Conservation (phyloP, 2,329 filamentous ascomycete species). For the Talaromyces sp. region DNA sequence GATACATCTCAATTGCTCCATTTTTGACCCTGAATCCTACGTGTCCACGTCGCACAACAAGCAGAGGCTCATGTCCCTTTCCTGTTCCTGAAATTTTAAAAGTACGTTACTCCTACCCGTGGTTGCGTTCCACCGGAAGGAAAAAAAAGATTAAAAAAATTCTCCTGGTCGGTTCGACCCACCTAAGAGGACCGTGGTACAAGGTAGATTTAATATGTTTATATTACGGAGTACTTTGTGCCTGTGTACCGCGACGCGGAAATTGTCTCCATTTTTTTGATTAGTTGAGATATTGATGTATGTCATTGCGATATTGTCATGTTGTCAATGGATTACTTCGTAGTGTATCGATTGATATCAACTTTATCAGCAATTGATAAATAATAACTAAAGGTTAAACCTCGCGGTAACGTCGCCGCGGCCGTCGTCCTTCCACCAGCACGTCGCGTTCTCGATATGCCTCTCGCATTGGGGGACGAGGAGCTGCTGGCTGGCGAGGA, state of each 20-base stretch:
- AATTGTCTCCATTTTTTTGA: not conserved
- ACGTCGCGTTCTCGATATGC: constrained; percentile 8
- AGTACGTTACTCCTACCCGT: not conserved
- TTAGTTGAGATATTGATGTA: not conserved
- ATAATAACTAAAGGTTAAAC: not conserved
- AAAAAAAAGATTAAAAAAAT: not conserved
- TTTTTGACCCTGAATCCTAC: not conserved
- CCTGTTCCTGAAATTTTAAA: not conserved
- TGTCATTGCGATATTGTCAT: not conserved
- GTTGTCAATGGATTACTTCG: not conserved
- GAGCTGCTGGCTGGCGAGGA: constrained; percentile 9
- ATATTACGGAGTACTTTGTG: not conserved
- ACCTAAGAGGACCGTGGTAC: not conserved
- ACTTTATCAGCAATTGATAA: too few species aligned
- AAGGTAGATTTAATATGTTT: not conserved
- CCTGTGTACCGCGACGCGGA: not conserved
- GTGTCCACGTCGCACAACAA: not conserved
- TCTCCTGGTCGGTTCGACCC: not conserved
- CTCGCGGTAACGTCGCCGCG: constrained; percentile 10
- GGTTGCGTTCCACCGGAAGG: not conserved
- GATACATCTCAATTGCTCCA: too few species aligned
- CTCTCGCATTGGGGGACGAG: constrained; percentile 12
- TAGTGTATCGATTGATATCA: not conserved
- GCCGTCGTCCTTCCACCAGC: constrained; percentile 4
- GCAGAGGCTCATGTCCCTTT: not conserved